These are phyloP conservation scores for Plantago elongata DNA, from an alignment of 257 asterid species.

Conservation along the genomic window DNA sequence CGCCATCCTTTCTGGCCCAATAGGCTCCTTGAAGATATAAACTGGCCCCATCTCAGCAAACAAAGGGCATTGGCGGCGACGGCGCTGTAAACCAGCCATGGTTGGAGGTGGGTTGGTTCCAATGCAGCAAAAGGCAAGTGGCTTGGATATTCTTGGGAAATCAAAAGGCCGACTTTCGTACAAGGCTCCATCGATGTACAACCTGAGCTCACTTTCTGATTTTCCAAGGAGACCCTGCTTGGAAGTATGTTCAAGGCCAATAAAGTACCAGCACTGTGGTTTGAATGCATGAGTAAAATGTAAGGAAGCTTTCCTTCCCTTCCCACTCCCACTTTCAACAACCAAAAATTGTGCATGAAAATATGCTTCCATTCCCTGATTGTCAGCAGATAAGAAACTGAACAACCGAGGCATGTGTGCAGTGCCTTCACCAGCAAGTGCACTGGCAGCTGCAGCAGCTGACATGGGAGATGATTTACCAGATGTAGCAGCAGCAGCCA, in stretches of 20 bases:
- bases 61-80: conserved; percentile 59
- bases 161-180: conserved; percentile 94
- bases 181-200: conserved; percentile 82
- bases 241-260: conserved; percentile 90
- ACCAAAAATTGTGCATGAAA: conserved; percentile 40
- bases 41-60: conserved; percentile 12
- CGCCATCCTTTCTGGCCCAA: conserved; percentile 9
- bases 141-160: conserved; percentile 92
- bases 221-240: conserved; percentile 93
- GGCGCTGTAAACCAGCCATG: conserved; percentile 98
- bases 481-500: conserved; percentile 97
- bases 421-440: conserved; percentile 98
- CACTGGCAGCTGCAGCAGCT: conserved; percentile 99
- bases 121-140: conserved; percentile 97
- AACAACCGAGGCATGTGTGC: conserved; percentile 98
- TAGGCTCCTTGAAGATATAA: conserved; percentile 9
- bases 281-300: conserved; percentile 97
- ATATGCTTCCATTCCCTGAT: conserved; percentile 49
- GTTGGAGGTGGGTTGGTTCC: conserved; percentile 99
- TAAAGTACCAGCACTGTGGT: conserved; percentile 96
- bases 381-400: conserved; percentile 95
- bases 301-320: conserved; percentile 91
- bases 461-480: conserved; percentile 98
- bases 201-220: conserved; percentile 90
- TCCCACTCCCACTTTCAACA: conserved; percentile 94